Evolutionary conservation across 129 eudicot genomes (phyloP), one percentile per base, ranked within the genome.

Genomic region (Daucus carota): DNA sequence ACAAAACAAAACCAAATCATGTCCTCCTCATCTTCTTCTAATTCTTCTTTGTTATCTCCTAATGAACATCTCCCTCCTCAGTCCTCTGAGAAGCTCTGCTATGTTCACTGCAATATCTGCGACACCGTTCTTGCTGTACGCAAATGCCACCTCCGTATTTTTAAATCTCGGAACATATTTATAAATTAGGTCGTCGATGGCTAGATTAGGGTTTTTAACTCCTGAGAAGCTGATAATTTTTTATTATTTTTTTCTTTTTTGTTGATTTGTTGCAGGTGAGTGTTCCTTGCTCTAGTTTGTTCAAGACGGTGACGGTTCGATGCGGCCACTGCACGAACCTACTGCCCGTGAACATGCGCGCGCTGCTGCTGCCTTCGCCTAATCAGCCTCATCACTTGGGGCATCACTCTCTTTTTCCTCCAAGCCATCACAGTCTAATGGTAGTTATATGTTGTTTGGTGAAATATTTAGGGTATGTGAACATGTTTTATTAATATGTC

Each of bases 281-380:
- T 85, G 96, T 90, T 73, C 96, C 96, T 69, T 80, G 92, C 80
- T 83, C 89, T 24, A 90, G 88, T 82, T 87, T 90, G 96, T 90
- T 80, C 82, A 90, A 90, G 87, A 87, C 90, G 7, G 96, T 90
- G 75, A 90, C 96, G 8, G 96, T 90, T 43, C 84, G 92, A 38
- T 90, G 96, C 33, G 96, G 96, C 31, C 96, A 90, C 90, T 90
- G 96, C 83, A 66, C 87, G 15, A 90, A 79, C 63, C 87, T 90
- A 42, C 75, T 90, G 40, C 90, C 96, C 1, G 82, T 85, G 70
- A 90, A 77, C 92, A 81, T 90, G 92, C 76, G 86, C 6, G 90
- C 87, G 28, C 60, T 84, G 73, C 80, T 85, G 74, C 75, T 87
- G 26, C 81, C 92, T 18, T 68, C 88, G 1, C 79, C 84, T 20